Percentiles rank a stretch among this genome's conserved stretches.
These are phyloP conservation scores for Neurospora sp. DNA, from an alignment of 2,329 filamentous ascomycete species.

Conservation along the genomic window DNA sequence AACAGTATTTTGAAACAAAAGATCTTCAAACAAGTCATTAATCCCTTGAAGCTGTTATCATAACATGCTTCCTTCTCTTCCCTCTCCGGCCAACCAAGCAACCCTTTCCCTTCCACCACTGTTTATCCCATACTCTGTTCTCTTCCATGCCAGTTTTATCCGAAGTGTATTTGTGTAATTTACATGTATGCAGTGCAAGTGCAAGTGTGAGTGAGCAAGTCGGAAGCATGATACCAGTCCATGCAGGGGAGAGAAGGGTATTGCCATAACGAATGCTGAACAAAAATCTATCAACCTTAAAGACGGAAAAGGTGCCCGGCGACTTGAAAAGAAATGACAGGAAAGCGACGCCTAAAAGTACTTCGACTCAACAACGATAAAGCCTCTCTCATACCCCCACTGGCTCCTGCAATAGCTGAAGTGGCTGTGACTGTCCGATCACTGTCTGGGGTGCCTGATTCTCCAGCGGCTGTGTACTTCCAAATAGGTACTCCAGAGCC, in stretches of 20 bases:
- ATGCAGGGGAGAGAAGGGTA: neutral
- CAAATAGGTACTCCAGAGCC: neutral
- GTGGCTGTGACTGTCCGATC: neutral
- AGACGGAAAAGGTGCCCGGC: neutral
- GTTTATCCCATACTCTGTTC: neutral
- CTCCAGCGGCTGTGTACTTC: neutral
- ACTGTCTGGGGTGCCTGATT: neutral
- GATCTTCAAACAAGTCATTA: neutral
- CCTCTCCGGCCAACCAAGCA: too few species aligned
- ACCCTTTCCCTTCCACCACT: neutral
- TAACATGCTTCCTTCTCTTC: neutral
- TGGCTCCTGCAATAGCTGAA: neutral
- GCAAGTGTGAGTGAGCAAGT: neutral
- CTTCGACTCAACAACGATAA: neutral
- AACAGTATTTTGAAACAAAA: neutral
- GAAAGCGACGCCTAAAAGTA: neutral
- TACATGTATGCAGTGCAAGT: neutral
- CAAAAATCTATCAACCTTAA: neutral
- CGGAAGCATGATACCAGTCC: neutral
- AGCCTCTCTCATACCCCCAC: neutral
- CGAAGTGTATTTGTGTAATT: neutral
- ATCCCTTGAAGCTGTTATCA: neutral
- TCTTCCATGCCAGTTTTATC: neutral
- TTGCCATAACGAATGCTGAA: neutral
- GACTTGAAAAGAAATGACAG: neutral